These are phyloP conservation scores for Debaryomyces tyrocola DNA, from an alignment of 805 yeast species.

Conservation along the genomic window DNA sequence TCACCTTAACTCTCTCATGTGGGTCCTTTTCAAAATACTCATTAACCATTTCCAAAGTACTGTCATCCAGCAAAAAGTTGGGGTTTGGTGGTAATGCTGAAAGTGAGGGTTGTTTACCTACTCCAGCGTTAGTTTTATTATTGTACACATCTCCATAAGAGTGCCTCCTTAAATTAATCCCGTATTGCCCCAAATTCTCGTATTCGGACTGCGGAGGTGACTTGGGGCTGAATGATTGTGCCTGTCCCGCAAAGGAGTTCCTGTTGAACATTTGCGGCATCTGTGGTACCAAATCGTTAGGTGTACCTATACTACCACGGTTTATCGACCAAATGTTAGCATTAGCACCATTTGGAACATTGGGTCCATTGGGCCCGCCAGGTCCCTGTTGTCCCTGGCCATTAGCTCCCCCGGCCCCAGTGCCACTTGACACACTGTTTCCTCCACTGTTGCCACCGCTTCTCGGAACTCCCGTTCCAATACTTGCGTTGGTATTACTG, in stretches of 20 bases:
- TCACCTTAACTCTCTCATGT: constrained; percentile 40
- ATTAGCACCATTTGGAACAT: background rate
- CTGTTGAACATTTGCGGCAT: background rate
- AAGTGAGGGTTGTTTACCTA: background rate
- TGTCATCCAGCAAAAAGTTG: background rate
- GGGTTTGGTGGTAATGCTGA: background rate
- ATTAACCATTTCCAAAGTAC: constrained; percentile 20
- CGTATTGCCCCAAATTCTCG: constrained; percentile 4
- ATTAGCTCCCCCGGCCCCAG: background rate
- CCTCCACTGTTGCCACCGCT: background rate
- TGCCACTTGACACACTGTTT: background rate
- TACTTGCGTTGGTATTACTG: constrained; percentile 1
- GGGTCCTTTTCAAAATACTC: constrained; percentile 39
- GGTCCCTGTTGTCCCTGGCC: background rate
- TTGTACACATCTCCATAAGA: constrained; percentile 11
- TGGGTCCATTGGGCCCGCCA: background rate
- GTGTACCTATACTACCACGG: background rate
- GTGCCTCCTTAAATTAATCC: constrained; percentile 10
- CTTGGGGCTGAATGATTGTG: constrained; percentile 6
- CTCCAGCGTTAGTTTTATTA: background rate
- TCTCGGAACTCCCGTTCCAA: background rate
- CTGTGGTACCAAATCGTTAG: background rate
- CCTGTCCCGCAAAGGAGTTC: background rate
- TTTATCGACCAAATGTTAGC: background rate
- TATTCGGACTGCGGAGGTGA: background rate